Evolutionary conservation across 2,329 filamentous ascomycete species (phyloP).

Genomic region (Simplicillium sp.): DNA sequence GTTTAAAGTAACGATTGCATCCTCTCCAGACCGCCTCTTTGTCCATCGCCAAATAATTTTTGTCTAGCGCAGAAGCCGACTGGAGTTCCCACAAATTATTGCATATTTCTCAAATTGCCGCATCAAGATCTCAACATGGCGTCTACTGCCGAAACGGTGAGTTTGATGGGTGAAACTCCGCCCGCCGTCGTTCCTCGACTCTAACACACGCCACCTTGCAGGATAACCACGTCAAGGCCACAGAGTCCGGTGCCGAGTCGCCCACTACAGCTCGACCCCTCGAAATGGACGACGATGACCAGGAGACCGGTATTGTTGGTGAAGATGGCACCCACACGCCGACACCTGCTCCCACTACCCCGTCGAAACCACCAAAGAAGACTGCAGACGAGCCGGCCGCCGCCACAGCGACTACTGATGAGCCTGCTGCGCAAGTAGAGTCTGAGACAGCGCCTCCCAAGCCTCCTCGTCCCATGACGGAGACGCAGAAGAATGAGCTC

Average conservation of each 20-base stretch:
- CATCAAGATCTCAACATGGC: slow-evolving; percentile 7
- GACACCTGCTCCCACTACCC: slow-evolving; percentile 8
- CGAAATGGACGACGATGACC: slow-evolving; percentile 62
- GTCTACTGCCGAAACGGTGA: slow-evolving; percentile 7
- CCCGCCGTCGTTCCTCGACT: too few species aligned
- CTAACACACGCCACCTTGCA: background rate
- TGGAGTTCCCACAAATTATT: too few species aligned
- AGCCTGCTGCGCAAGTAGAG: slow-evolving; percentile 15
- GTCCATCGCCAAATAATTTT: too few species aligned
- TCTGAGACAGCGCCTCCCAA: slow-evolving; percentile 57
- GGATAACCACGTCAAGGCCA: slow-evolving; percentile 28
- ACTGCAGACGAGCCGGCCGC: slow-evolving; percentile 12
- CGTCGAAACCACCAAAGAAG: slow-evolving; percentile 16
- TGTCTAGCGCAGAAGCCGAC: too few species aligned
- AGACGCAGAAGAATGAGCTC: slow-evolving; percentile 74
- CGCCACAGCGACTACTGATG: slow-evolving; percentile 13
- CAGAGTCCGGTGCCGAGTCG: slow-evolving; percentile 45
- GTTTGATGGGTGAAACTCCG: background rate
- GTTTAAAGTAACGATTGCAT: too few species aligned
- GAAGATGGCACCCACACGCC: slow-evolving; percentile 24
- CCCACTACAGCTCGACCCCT: slow-evolving; percentile 56
- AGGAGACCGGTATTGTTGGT: slow-evolving; percentile 44
- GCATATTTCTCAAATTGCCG: too few species aligned
- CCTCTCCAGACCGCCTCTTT: too few species aligned
- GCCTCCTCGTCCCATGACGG: slow-evolving; percentile 73